phyloP scores from a whole-genome alignment of 2,329 filamentous ascomycete species.

The Ophiostoma ulmi region DNA sequence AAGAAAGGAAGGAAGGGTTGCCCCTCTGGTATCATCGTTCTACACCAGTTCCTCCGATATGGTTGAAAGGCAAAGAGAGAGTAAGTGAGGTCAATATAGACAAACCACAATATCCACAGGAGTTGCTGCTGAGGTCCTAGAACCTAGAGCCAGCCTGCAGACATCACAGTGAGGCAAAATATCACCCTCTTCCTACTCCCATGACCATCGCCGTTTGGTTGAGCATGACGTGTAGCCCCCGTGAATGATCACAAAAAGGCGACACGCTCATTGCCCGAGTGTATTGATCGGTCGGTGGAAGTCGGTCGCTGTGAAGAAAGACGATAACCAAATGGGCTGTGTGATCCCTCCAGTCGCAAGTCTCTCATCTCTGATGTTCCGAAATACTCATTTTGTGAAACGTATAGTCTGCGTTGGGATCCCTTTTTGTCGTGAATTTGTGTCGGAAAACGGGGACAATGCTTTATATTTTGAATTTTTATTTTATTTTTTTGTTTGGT shows the following conservation, averaged over 20 bases:
- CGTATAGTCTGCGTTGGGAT: background rate
- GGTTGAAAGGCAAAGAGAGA: background rate
- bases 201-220: background rate
- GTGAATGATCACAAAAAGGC: background rate
- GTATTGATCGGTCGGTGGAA: background rate
- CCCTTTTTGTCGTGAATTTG: background rate
- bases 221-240: background rate
- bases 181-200: background rate
- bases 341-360: background rate
- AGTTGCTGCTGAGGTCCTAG: background rate
- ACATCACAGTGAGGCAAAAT: background rate
- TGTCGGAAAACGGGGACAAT: background rate
- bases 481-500: conserved; percentile 15
- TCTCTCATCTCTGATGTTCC: background rate
- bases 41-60: conserved; percentile 2
- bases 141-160: background rate
- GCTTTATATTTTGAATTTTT: conserved; percentile 17
- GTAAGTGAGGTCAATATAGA: background rate
- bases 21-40: conserved; percentile 1
- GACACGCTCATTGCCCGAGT: background rate
- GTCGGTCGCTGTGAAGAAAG: background rate
- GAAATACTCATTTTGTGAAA: background rate
- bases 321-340: background rate
- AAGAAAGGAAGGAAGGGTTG: background rate
- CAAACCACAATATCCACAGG: background rate